Base-by-base conservation (phyloP, 371 early-diverging fungal genomes). In the Vavraia culicis region DNA sequence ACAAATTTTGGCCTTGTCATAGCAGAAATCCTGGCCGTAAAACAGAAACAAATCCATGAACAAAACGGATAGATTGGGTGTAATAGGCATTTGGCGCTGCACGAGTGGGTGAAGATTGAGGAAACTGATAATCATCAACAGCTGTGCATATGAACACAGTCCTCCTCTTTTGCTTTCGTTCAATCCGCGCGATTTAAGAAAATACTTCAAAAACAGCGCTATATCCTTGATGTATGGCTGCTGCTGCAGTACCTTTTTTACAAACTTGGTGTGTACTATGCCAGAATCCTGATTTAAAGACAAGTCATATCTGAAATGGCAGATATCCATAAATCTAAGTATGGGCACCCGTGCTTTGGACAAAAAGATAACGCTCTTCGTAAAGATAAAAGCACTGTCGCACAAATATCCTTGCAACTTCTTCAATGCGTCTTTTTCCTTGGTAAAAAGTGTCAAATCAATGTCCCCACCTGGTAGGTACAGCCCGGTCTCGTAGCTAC, bases 91-190 rank as follows among this genome's bases (percentile, higher is more conserved):
- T 27, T 27, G 27, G 7, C 27, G 27, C 7, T 27, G 27, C 27
- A 27, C 27, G 27, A 27, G 27, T 27, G 27, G 27, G 62, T 94
- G 90, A 68, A 78, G 69, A 75, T 73, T 52, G 1, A 66, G 21
- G 57, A 89, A 84, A 49, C 78, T 77, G 22, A 81, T 68, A 1
- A 83, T 75, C 66, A 91, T 57, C 44, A 80, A 72, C 44, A 85
- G 74, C 16, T 85, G 73, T 1, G 82, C 78, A 61, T 86, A 94
- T n/a, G 82, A 79, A 15, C 88, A 84, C 47, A 93, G 56, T 0
- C 91, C 93, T 19, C 95, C 95, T 0, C 72, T 73, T 53, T 75
- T 83, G 2, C 84, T 83, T 62, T 91, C 89, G 64, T 88, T 86
- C 53, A 82, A 59, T 4, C 71, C 59, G 21, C 82, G 73, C 42